phyloP scores from a whole-genome alignment of 495 filamentous ascomycete species.

The Penicillium desertorum region DNA sequence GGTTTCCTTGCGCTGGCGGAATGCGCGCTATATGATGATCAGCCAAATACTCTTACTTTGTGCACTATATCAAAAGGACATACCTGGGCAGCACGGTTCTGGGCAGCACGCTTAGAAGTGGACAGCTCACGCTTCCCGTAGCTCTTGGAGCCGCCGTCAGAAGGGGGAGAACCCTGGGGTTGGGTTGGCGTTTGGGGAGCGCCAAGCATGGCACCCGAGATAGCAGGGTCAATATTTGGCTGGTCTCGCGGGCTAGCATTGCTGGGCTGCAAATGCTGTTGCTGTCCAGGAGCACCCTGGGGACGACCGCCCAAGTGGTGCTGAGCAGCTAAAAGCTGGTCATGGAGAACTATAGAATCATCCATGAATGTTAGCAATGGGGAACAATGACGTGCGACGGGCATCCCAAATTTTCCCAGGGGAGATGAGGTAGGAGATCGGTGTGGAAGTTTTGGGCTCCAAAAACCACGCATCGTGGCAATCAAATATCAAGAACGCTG shows the following conservation, averaged over 20 bases:
- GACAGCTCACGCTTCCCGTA: conserved; percentile 85
- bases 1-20: conserved; percentile 94
- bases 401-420: conserved; percentile 1
- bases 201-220: conserved; percentile 47
- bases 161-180: conserved; percentile 32
- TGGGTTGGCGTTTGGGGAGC: conserved; percentile 42
- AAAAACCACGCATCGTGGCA: not conserved
- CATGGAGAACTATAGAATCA: conserved; percentile 49
- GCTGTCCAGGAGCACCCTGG: conserved; percentile 35
- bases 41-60: conserved; percentile 13
- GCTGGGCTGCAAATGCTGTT: conserved; percentile 45
- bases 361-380: conserved; percentile 20
- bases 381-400: not conserved
- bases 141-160: conserved; percentile 45
- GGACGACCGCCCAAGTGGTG: conserved; percentile 43
- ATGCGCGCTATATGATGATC: conserved; percentile 67
- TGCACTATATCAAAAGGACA: conserved; percentile 23
- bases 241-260: conserved; percentile 48
- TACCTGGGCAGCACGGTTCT: conserved; percentile 97
- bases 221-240: conserved; percentile 54
- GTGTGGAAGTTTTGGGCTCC: not conserved
- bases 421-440: not conserved
- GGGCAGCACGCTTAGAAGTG: conserved; percentile 91
- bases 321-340: conserved; percentile 53
- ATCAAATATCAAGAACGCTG: not conserved